These are phyloP conservation scores for Jamesozyma piceae DNA, from an alignment of 805 yeast species.

Conservation along the genomic window DNA sequence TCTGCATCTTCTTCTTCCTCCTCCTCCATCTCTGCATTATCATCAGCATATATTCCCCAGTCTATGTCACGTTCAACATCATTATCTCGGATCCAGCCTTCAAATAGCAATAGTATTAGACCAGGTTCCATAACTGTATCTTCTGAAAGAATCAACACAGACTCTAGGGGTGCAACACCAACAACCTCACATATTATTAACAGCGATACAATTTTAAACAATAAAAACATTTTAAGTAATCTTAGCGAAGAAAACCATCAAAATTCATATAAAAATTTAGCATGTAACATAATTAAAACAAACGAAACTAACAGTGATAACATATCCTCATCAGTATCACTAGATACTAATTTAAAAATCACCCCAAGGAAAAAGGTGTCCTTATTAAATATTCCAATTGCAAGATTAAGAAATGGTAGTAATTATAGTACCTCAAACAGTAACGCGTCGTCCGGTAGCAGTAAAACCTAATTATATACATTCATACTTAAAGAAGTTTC, in stretches of 20 bases:
- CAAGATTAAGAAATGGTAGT: slow-evolving; percentile 19
- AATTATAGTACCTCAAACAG: background rate
- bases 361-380: slow-evolving; percentile 14
- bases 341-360: background rate
- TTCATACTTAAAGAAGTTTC: too few species aligned
- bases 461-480: background rate
- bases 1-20: background rate
- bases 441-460: too few species aligned
- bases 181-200: slow-evolving; percentile 5
- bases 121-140: too few species aligned
- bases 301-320: background rate
- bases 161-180: too few species aligned
- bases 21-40: too few species aligned
- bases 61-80: too few species aligned
- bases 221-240: slow-evolving; percentile 8
- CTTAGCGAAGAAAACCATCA: slow-evolving; percentile 6
- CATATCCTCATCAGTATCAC: background rate
- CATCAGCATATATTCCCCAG: too few species aligned
- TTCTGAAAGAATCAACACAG: too few species aligned
- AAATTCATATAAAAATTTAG: background rate
- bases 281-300: background rate
- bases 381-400: slow-evolving; percentile 22
- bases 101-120: too few species aligned
- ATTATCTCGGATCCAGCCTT: too few species aligned
- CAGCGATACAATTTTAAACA: slow-evolving; percentile 7